These are phyloP conservation scores for Gonapodya prolifera DNA, from an alignment of 192 early-diverging fungal species.

Conservation along the genomic window DNA sequence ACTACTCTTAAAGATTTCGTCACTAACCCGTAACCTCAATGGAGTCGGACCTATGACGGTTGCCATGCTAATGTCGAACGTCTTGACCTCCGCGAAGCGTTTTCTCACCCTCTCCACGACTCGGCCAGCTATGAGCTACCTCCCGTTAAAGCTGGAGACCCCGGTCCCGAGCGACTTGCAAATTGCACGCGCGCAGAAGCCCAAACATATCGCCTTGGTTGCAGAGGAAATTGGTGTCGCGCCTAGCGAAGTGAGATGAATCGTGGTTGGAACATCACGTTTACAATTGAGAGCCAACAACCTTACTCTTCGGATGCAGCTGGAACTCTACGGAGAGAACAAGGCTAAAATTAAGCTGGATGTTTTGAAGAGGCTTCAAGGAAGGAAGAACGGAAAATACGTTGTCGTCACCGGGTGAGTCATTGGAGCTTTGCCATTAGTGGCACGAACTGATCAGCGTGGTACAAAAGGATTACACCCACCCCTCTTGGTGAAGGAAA, in stretches of 20 bases:
- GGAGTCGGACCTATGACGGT: slow-evolving; percentile 99
- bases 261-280: neutral
- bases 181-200: slow-evolving; percentile 78
- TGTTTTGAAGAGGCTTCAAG: slow-evolving; percentile 70
- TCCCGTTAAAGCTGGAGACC: slow-evolving; percentile 45
- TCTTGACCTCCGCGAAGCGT: slow-evolving; percentile 60
- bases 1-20: neutral
- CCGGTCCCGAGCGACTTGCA: slow-evolving; percentile 94
- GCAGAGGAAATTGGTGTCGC: slow-evolving; percentile 75
- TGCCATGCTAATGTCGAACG: slow-evolving; percentile 92
- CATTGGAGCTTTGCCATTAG: neutral
- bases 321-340: slow-evolving; percentile 72
- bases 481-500: slow-evolving; percentile 98
- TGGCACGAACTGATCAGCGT: neutral
- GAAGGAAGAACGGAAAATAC: slow-evolving; percentile 73
- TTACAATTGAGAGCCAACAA: slow-evolving; percentile 8
- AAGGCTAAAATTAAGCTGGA: slow-evolving; percentile 84
- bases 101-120: slow-evolving; percentile 39
- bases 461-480: slow-evolving; percentile 64
- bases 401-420: slow-evolving; percentile 81
- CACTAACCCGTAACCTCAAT: too few species aligned
- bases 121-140: slow-evolving; percentile 29
- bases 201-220: slow-evolving; percentile 67
- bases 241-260: slow-evolving; percentile 38
- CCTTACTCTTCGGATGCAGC: slow-evolving; percentile 22